A percentile compares a stretch with the other conserved stretches of the same genome.
These are phyloP conservation scores for Ramalina intermedia DNA, from an alignment of 495 filamentous ascomycete genomes.

Conservation along the genomic window DNA sequence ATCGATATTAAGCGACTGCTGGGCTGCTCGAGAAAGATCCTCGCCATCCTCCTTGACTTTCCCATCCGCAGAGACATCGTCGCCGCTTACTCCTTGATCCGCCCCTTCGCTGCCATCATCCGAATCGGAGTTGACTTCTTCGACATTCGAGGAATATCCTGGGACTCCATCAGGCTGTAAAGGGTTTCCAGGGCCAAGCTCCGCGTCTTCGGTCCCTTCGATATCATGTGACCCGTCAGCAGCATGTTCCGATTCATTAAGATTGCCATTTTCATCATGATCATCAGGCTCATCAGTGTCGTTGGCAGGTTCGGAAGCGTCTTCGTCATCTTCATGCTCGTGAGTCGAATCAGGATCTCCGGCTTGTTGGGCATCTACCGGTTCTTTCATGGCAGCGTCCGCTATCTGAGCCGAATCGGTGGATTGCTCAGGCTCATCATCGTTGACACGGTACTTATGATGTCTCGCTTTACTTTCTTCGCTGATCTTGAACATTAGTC, in stretches of 20 bases:
- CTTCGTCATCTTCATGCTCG: conserved; percentile 17
- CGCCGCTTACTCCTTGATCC: neutral
- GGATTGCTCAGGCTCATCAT: conserved; percentile 9
- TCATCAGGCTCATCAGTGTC: conserved; percentile 19
- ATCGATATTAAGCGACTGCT: neutral
- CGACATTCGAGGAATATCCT: neutral
- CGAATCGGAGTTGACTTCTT: neutral
- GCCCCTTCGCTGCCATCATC: neutral
- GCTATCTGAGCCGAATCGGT: conserved; percentile 17
- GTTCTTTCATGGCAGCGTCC: neutral
- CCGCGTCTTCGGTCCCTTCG: conserved; percentile 14
- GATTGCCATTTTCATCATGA: conserved; percentile 9
- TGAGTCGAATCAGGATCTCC: conserved; percentile 20
- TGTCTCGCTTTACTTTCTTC: conserved; percentile 75
- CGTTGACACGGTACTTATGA: conserved; percentile 53
- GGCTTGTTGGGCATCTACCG: neutral
- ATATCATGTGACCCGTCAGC: conserved; percentile 21
- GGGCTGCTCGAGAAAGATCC: too few species aligned
- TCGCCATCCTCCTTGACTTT: too few species aligned
- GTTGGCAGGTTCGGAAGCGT: conserved; percentile 20
- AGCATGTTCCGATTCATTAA: conserved; percentile 13
- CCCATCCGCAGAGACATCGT: too few species aligned
- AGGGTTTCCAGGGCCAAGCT: neutral
- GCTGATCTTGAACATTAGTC: conserved; percentile 73
- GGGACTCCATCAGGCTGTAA: neutral